A percentile compares a stretch with the other conserved stretches of the same genome.
These are phyloP conservation scores for Globisporangium cylindrosporum DNA, from an alignment of 352 stramenopile species.

Conservation along the genomic window DNA sequence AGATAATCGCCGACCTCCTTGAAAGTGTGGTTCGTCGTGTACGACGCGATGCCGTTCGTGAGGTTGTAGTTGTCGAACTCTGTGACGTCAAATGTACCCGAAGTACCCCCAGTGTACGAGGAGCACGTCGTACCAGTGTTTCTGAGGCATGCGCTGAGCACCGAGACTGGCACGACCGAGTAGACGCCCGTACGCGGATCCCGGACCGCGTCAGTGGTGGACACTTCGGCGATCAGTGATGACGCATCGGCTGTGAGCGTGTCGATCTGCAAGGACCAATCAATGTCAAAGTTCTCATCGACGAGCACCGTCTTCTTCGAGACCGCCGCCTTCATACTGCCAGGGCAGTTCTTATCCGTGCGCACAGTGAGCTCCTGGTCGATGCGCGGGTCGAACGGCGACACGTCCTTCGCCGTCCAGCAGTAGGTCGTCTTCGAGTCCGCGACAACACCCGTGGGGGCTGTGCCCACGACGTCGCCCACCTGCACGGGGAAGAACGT, in stretches of 20 bases:
- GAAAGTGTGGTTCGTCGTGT: conserved; percentile 58
- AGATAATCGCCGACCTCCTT: conserved; percentile 53
- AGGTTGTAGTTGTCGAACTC: conserved; percentile 61
- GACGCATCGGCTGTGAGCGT: conserved; percentile 43
- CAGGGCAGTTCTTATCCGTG: conserved; percentile 66
- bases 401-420: conserved; percentile 54
- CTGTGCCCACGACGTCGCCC: conserved; percentile 52
- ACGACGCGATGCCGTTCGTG: conserved; percentile 50
- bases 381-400: conserved; percentile 58
- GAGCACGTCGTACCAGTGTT: conserved; percentile 55
- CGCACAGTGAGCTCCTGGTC: conserved; percentile 54
- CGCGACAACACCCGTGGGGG: conserved; percentile 39
- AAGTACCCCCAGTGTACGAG: conserved; percentile 55
- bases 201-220: conserved; percentile 43
- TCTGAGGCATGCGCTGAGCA: conserved; percentile 65
- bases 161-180: conserved; percentile 63
- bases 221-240: conserved; percentile 67
- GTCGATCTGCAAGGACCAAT: conserved; percentile 66
- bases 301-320: conserved; percentile 49
- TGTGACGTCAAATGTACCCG: conserved; percentile 52
- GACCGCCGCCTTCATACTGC: conserved; percentile 53
- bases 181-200: conserved; percentile 51
- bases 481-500: conserved; percentile 81
- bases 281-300: conserved; percentile 48
- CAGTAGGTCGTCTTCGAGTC: conserved; percentile 76